Evolutionary conservation across 176 grass and related monocot genomes (phyloP).

Genomic region (Lolium multiflorum): DNA sequence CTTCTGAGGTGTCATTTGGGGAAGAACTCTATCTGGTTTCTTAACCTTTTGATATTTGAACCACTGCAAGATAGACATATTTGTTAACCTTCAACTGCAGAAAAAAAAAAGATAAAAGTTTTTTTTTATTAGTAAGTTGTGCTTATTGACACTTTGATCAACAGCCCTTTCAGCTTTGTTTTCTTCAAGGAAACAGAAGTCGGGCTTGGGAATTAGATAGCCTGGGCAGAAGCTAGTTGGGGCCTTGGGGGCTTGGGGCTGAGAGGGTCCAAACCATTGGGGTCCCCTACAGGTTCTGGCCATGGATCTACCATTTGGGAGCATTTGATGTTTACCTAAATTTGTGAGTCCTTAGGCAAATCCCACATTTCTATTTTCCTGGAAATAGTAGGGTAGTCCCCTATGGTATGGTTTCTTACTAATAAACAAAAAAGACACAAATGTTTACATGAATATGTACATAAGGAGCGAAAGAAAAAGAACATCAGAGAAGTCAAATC

Average conservation of each 20-base stretch:
- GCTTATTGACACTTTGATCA: not conserved
- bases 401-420: not conserved
- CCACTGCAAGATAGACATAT: conserved; percentile 76
- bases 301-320: not conserved
- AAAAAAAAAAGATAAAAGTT: conserved; percentile 16
- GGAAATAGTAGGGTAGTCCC: not conserved
- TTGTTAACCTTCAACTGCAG: conserved; percentile 21
- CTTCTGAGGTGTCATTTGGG: conserved; percentile 76
- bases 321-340: conserved; percentile 16
- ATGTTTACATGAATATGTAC: not conserved
- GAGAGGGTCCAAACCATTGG: conserved; percentile 20
- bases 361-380: not conserved
- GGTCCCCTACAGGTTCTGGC: conserved; percentile 30
- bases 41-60: conserved; percentile 90
- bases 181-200: conserved; percentile 4
- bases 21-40: conserved; percentile 79
- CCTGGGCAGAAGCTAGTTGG: not conserved
- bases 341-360: not conserved
- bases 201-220: not conserved
- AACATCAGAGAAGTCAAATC: not conserved
- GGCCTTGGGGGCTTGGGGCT: not conserved
- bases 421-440: not conserved
- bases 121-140: not conserved
- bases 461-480: not conserved
- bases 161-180: not conserved